These are phyloP conservation scores for Rhodocollybia butyracea DNA, from an alignment of 768 basidiomycete genomes.

Conservation along the genomic window DNA sequence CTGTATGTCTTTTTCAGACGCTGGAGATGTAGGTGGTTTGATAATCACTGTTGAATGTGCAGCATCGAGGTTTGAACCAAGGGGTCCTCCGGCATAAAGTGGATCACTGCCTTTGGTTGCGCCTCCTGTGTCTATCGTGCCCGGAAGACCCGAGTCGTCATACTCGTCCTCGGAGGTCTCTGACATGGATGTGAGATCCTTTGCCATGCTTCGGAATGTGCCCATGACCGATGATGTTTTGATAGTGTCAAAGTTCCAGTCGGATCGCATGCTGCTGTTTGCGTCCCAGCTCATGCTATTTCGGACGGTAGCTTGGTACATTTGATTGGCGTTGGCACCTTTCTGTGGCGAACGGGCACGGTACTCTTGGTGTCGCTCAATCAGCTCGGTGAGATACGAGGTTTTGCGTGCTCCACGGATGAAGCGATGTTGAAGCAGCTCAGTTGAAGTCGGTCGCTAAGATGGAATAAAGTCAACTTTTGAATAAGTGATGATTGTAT, in stretches of 20 bases:
- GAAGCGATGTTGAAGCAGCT: conserved; percentile 92
- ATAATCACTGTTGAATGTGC: conserved; percentile 75
- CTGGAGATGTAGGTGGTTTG: conserved; percentile 36
- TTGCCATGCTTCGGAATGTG: conserved; percentile 69
- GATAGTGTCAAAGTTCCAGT: conserved; percentile 95
- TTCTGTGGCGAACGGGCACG: conserved; percentile 59
- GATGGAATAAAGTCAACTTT: conserved; percentile 11
- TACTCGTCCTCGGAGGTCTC: conserved; percentile 54
- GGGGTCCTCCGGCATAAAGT: conserved; percentile 27
- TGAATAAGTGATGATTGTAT: not conserved
- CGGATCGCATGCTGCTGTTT: conserved; percentile 77
- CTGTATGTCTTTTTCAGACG: conserved; percentile 38
- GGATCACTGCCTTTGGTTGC: conserved; percentile 68
- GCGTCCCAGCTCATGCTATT: conserved; percentile 65
- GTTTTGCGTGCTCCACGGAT: conserved; percentile 83
- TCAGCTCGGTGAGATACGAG: conserved; percentile 79
- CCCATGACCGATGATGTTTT: conserved; percentile 72
- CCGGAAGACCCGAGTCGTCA: conserved; percentile 43
- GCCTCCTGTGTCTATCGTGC: conserved; percentile 57
- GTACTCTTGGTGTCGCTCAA: conserved; percentile 83
- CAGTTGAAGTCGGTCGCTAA: conserved; percentile 87
- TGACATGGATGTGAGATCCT: conserved; percentile 53
- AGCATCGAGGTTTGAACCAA: conserved; percentile 52
- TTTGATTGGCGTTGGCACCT: conserved; percentile 36
- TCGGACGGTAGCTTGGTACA: conserved; percentile 54